These are phyloP conservation scores for Fusarium piperis DNA, from an alignment of 2,329 filamentous ascomycete species.

Conservation along the genomic window DNA sequence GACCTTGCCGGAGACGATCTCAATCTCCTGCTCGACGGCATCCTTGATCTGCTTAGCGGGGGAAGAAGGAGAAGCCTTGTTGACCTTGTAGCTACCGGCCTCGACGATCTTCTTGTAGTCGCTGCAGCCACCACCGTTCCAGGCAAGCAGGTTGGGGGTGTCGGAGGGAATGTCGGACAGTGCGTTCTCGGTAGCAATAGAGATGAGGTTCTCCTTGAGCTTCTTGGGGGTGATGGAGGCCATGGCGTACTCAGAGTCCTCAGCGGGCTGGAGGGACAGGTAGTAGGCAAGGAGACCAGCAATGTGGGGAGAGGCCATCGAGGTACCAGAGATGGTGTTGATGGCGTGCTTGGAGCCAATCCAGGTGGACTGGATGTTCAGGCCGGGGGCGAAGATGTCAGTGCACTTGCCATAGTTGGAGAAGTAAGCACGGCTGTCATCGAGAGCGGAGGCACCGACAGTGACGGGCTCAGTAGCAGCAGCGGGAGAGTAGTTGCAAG, in stretches of 20 bases:
- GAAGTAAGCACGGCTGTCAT: constrained; percentile 98
- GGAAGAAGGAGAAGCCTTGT: constrained; percentile 52
- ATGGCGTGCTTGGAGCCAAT: constrained; percentile 94
- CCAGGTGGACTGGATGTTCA: constrained; percentile 98
- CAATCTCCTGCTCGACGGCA: constrained; percentile 69
- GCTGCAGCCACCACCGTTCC: constrained; percentile 95
- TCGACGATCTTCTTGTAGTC: constrained; percentile 89
- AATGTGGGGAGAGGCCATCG: constrained; percentile 98
- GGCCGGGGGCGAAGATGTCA: constrained; percentile 97
- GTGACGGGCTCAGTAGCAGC: constrained; percentile 92
- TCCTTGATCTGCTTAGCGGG: constrained; percentile 69
- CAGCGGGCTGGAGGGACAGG: constrained; percentile 91
- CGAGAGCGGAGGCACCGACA: constrained; percentile 92
- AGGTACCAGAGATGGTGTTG: constrained; percentile 99
- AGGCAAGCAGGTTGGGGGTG: constrained; percentile 95
- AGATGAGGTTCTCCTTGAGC: constrained; percentile 89
- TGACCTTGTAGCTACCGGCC: constrained; percentile 74
- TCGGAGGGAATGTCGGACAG: constrained; percentile 84
- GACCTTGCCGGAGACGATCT: constrained; percentile 65
- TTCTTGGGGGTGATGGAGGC: constrained; percentile 90
- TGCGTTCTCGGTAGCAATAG: constrained; percentile 80
- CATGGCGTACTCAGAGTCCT: constrained; percentile 91
- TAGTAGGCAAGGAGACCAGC: constrained; percentile 97
- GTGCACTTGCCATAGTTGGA: constrained; percentile 99
- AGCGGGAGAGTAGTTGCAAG: constrained; percentile 98